phyloP scores from a whole-genome alignment of 164 flowering plant species.

The Chimonanthus salicifolius region DNA sequence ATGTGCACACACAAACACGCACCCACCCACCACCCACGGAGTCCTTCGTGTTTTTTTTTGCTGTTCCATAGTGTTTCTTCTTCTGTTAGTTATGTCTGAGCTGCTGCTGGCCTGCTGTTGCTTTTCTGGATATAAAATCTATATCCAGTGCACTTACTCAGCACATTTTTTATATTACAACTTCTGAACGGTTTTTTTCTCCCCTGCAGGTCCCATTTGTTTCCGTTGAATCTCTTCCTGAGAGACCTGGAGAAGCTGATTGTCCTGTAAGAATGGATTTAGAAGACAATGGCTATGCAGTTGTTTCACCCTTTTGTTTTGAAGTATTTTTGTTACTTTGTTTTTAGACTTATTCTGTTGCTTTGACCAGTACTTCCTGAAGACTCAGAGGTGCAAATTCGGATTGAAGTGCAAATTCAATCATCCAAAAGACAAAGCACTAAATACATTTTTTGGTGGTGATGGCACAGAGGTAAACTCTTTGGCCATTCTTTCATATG shows the following conservation, averaged over 20 bases:
- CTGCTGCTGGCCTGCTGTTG: background rate
- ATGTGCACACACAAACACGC: no score
- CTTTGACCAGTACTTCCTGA: conserved; percentile 70
- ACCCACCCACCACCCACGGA: no score
- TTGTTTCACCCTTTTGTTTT: background rate
- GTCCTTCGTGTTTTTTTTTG: background rate
- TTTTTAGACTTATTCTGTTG: background rate
- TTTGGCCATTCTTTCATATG: background rate
- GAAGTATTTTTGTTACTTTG: background rate
- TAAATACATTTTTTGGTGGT: background rate
- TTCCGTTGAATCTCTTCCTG: conserved; percentile 59
- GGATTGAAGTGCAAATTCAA: conserved; percentile 90
- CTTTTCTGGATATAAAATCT: background rate
- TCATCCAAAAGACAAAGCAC: conserved; percentile 65
- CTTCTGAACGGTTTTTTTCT: background rate
- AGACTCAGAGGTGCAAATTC: conserved; percentile 91
- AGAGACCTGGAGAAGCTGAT: conserved; percentile 86
- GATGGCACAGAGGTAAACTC: background rate
- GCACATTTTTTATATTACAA: background rate
- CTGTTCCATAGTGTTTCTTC: background rate
- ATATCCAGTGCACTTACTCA: background rate
- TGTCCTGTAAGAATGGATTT: conserved; percentile 60
- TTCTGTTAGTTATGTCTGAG: background rate
- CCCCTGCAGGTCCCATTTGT: conserved; percentile 47
- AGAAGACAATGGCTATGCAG: background rate